These are phyloP conservation scores for Hypoxylon subgilvum DNA, from an alignment of 495 filamentous ascomycete species.

Conservation along the genomic window DNA sequence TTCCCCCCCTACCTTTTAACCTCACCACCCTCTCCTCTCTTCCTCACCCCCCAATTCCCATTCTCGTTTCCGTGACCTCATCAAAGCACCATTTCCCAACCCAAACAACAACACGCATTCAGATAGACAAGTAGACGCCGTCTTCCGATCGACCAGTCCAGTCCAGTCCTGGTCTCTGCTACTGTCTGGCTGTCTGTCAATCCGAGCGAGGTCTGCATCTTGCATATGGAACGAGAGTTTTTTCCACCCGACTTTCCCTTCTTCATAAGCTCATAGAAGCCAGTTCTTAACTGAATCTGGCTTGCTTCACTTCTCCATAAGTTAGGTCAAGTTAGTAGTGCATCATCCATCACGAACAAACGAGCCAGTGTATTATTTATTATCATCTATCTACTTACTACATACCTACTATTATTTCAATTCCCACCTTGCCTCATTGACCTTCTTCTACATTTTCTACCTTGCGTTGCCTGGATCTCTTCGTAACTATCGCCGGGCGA, in stretches of 20 bases:
- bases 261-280: constrained; percentile 16
- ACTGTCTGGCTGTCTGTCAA: constrained; percentile 3
- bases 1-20: constrained; percentile 12
- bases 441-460: constrained; percentile 16
- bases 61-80: constrained; percentile 37
- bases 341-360: constrained; percentile 5
- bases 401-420: constrained; percentile 14
- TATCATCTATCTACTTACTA: constrained; percentile 10
- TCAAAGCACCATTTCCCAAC: constrained; percentile 26
- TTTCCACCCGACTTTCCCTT: constrained; percentile 5
- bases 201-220: constrained; percentile 8
- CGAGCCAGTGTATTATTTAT: constrained; percentile 35
- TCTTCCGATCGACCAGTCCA: constrained; percentile 25
- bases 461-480: too few relatives aligned
- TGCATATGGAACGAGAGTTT: constrained; percentile 26
- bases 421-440: constrained; percentile 1
- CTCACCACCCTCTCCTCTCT: constrained; percentile 11
- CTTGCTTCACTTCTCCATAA: constrained; percentile 15
- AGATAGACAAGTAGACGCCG: too few relatives aligned
- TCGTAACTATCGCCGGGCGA: too few relatives aligned
- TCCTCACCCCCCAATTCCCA: constrained; percentile 19
- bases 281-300: constrained; percentile 46
- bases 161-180: too few relatives aligned
- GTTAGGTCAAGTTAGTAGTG: constrained; percentile 6
- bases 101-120: neutral